Evolutionary conservation across 768 basidiomycete species (phyloP).

Genomic region (Termitomyces sp.): DNA sequence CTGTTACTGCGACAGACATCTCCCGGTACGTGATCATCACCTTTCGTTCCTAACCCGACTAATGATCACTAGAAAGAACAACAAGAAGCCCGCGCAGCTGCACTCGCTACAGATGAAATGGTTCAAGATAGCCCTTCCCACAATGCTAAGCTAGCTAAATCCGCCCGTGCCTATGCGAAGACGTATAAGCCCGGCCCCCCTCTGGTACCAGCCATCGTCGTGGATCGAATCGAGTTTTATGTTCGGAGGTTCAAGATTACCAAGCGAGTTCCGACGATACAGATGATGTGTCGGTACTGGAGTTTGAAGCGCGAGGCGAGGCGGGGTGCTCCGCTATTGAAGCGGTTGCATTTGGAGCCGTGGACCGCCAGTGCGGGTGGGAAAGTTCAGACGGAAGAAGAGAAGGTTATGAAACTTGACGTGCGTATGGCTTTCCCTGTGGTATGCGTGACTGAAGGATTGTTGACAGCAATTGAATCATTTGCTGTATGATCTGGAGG

Average conservation of each 20-base stretch:
- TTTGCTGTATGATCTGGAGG: constrained; percentile 74
- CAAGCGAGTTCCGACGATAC: constrained; percentile 76
- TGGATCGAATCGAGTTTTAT: constrained; percentile 76
- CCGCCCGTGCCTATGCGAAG: constrained; percentile 88
- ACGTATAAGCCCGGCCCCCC: constrained; percentile 92
- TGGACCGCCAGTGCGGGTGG: constrained; percentile 82
- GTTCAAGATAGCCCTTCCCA: constrained; percentile 36
- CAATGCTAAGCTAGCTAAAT: constrained; percentile 55
- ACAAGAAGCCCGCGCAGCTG: constrained; percentile 54
- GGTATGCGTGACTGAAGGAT: not conserved
- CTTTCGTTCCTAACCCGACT: not conserved
- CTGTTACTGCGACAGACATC: constrained; percentile 87
- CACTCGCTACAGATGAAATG: constrained; percentile 50
- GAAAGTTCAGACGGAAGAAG: constrained; percentile 72
- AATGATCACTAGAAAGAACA: constrained; percentile 55
- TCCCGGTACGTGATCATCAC: constrained; percentile 58
- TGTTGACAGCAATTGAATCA: constrained; percentile 47
- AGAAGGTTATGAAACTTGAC: constrained; percentile 78
- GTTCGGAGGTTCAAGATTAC: constrained; percentile 64
- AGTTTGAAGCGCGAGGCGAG: constrained; percentile 94
- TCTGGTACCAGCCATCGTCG: constrained; percentile 81
- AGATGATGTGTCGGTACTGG: constrained; percentile 88
- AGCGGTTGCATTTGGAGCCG: constrained; percentile 91
- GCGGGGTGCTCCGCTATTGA: constrained; percentile 89
- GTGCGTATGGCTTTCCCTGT: constrained; percentile 36